Evolutionary conservation across 1,139 yeast genomes (phyloP).

Genomic region (Wickerhamiella infanticola): DNA sequence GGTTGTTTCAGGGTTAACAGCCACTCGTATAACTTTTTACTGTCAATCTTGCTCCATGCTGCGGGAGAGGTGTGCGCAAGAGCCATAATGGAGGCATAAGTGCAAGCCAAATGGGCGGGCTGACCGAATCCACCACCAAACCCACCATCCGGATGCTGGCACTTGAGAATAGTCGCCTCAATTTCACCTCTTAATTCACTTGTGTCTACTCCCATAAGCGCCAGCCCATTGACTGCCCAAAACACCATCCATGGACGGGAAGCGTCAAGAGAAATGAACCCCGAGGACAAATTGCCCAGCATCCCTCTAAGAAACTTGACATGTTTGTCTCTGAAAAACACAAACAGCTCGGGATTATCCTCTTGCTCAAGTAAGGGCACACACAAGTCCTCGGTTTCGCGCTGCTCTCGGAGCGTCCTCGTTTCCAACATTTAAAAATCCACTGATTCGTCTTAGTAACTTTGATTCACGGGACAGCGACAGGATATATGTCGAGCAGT

Average conservation of each 20-base stretch:
- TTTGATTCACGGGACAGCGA: no score
- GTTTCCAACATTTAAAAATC: conserved; percentile 8
- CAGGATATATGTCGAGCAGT: not conserved
- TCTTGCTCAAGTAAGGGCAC: conserved; percentile 20
- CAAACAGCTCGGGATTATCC: conserved; percentile 4
- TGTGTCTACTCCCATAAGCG: conserved; percentile 27
- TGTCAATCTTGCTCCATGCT: conserved; percentile 32
- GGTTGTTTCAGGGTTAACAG: conserved; percentile 43
- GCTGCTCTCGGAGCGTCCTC: conserved; percentile 24
- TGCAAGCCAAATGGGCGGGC: conserved; percentile 68
- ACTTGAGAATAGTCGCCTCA: conserved; percentile 21
- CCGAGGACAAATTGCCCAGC: conserved; percentile 35
- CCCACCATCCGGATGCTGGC: conserved; percentile 29
- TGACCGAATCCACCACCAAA: conserved; percentile 79
- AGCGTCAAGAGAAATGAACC: conserved; percentile 50
- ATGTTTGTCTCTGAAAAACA: conserved; percentile 19
- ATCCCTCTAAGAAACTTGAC: conserved; percentile 27
- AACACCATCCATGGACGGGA: conserved; percentile 83
- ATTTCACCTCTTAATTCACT: conserved; percentile 13
- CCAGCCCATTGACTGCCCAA: conserved; percentile 57
- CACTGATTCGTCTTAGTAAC: no score
- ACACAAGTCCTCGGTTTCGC: conserved; percentile 29
- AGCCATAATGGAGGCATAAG: conserved; percentile 64
- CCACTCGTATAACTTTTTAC: conserved; percentile 44
- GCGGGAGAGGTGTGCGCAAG: conserved; percentile 39